These are phyloP conservation scores for Aegilops bicornis DNA, from an alignment of 176 grass and related monocot genomes.

Conservation along the genomic window DNA sequence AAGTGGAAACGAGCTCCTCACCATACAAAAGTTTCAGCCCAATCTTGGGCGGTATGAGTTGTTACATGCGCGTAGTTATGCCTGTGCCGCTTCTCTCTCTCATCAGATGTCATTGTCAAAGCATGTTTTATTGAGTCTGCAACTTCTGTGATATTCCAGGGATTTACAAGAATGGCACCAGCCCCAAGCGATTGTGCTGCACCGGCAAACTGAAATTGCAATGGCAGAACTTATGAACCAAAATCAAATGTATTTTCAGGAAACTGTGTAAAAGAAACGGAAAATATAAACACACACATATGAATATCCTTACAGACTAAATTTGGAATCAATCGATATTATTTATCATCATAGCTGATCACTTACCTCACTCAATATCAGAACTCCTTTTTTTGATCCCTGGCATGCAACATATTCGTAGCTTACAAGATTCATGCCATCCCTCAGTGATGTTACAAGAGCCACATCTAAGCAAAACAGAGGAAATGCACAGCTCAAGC, in stretches of 20 bases:
- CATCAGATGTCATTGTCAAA: slow-evolving; percentile 73
- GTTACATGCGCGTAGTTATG: slow-evolving; percentile 98
- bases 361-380: slow-evolving; percentile 95
- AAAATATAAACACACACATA: not conserved
- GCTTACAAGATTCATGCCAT: slow-evolving; percentile 99
- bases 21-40: slow-evolving; percentile 99
- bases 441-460: slow-evolving; percentile 96
- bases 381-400: slow-evolving; percentile 90
- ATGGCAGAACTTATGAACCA: slow-evolving; percentile 25
- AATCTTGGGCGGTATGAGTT: slow-evolving; percentile 97
- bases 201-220: slow-evolving; percentile 85
- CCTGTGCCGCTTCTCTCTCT: slow-evolving; percentile 94
- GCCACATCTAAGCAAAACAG: slow-evolving; percentile 73
- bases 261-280: not conserved
- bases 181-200: slow-evolving; percentile 99
- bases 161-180: slow-evolving; percentile 96
- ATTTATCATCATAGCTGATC: slow-evolving; percentile 1
- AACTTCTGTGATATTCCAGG: slow-evolving; percentile 98
- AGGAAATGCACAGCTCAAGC: slow-evolving; percentile 21
- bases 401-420: slow-evolving; percentile 99
- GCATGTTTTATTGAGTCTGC: slow-evolving; percentile 67
- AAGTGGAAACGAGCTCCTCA: slow-evolving; percentile 39
- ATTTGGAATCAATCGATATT: not conserved
- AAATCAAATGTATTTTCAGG: not conserved
- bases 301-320: not conserved